These are phyloP conservation scores for Gentiana dahurica DNA, from an alignment of 257 asterid species.

Conservation along the genomic window DNA sequence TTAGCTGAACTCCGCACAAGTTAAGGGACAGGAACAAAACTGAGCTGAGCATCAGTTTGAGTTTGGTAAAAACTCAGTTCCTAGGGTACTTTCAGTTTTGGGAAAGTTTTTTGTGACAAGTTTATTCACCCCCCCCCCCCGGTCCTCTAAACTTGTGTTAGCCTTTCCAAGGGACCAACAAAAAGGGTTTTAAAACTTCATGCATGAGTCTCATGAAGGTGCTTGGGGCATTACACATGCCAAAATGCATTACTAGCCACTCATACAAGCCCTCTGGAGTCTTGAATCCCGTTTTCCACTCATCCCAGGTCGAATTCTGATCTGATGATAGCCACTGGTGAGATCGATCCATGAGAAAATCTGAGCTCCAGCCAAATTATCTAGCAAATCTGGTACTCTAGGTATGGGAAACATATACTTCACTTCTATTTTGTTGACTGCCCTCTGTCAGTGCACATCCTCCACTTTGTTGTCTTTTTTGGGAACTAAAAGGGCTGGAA, in stretches of 20 bases:
- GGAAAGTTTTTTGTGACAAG: no score
- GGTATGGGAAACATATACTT: background rate
- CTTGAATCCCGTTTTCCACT: constrained; percentile 9
- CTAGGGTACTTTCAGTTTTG: no score
- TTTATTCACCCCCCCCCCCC: no score
- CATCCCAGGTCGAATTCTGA: constrained; percentile 1
- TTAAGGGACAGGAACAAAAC: no score
- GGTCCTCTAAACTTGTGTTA: no score
- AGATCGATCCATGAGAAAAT: background rate
- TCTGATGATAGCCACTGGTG: background rate
- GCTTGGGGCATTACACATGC: background rate
- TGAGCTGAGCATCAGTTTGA: no score
- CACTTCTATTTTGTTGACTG: background rate
- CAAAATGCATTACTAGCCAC: constrained; percentile 8
- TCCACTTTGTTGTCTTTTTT: background rate
- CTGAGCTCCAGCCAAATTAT: background rate
- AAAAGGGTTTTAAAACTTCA: no score
- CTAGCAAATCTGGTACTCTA: background rate
- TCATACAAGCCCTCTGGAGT: constrained; percentile 6
- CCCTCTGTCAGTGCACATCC: constrained; percentile 1
- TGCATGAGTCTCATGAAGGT: no score
- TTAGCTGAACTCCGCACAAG: no score
- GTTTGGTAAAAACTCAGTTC: no score
- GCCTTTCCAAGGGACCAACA: no score
- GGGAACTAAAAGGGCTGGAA: background rate